phyloP scores from a whole-genome alignment of 768 basidiomycete genomes.

The Nidularia pulvinata region DNA sequence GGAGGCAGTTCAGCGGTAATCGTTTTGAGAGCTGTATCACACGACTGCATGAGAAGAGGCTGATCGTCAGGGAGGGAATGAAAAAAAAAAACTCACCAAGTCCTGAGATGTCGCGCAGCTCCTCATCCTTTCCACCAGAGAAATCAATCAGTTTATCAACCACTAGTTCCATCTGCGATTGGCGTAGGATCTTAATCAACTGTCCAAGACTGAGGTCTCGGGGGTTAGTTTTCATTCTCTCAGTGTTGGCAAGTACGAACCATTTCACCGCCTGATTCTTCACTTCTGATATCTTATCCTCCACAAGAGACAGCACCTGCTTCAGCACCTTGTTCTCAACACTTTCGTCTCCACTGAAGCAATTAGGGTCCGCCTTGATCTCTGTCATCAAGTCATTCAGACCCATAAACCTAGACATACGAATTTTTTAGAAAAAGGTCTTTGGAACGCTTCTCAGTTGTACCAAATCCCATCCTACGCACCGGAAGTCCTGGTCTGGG shows the following conservation, averaged over 20 bases:
- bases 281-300: constrained; percentile 97
- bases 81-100: constrained; percentile 56
- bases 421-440: not conserved
- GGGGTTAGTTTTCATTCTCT: constrained; percentile 3
- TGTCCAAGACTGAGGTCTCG: constrained; percentile 68
- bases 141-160: constrained; percentile 90
- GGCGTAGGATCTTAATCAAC: constrained; percentile 87
- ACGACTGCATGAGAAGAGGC: too few relatives aligned
- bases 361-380: constrained; percentile 74
- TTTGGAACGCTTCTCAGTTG: constrained; percentile 15
- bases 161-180: constrained; percentile 80
- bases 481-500: constrained; percentile 91
- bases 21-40: constrained; percentile 79
- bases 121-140: constrained; percentile 87
- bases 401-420: constrained; percentile 86
- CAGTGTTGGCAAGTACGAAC: constrained; percentile 39
- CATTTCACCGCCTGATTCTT: constrained; percentile 98
- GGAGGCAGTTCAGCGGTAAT: constrained; percentile 90
- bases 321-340: constrained; percentile 85
- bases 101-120: constrained; percentile 91
- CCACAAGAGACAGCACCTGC: constrained; percentile 83
- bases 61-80: not conserved
- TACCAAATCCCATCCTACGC: constrained; percentile 8
- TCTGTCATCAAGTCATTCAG: constrained; percentile 93
- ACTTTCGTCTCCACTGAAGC: constrained; percentile 82